Base-by-base conservation (phyloP, 2,329 filamentous ascomycete genomes). In the Epichloe coenophiala region DNA sequence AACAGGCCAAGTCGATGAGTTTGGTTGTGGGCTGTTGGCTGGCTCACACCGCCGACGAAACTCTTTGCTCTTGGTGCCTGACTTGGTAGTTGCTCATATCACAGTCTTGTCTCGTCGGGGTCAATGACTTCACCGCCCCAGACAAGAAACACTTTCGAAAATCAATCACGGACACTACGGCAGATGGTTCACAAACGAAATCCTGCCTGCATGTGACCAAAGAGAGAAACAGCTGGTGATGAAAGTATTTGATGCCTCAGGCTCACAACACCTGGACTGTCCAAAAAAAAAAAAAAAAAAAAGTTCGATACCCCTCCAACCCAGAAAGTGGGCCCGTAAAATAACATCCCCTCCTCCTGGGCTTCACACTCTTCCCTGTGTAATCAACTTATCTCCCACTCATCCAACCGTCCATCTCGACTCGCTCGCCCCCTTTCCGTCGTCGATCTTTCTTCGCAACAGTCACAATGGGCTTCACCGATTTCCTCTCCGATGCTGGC, bases 401-500 rank as follows among this genome's bases (percentile, higher is more conserved):
- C 23, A 33, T 39, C 37, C 35, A 46, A 42, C 47, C 21, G 7
- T 41, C 40, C 35, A n/a, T 33, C 3, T 17, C 38, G 33, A 50
- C 40, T 21, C 43, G 19, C 9, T 37, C 21, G 23, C 5, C 36
- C 19, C 41, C n/a, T 35, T 15, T 39, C 35, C 42, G 38, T 51
- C 40, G 40, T 48, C 27, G 36, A 37, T 48, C 23, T 31, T 19
- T 39, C 19, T 27, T 36, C 19, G 27, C 39, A 45, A 12, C 35
- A 48, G 38, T 54, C 60, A 76, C 59, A 58, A 84, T 84, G 81
- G 80, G 80, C 67, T 84, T 84, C 75, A 71, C 73, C 66, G 80
- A 84, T 67, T 71, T 84, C 61, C 65, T 78, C 61, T 74, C 76
- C 65, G 80, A 81, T 64, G 70, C 78, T 68, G 80, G 81, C 64